Evolutionary conservation across 1,284 basidiomycete species (phyloP).

Genomic region (Takashimella tepidaria): DNA sequence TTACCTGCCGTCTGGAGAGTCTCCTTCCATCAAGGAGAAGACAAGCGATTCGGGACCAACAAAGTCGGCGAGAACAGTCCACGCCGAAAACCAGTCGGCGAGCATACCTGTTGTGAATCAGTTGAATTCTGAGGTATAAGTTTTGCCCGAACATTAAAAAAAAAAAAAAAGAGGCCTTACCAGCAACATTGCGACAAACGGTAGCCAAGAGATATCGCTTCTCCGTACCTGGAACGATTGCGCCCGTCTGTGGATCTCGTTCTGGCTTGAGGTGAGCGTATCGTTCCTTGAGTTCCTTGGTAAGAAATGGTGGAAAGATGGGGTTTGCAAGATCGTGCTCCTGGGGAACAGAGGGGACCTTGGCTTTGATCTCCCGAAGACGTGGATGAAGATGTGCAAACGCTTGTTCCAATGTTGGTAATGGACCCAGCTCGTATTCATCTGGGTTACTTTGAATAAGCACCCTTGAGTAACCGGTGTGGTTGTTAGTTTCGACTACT

Average conservation of each 20-base stretch:
- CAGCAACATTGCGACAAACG: slow-evolving; percentile 41
- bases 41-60: slow-evolving; percentile 39
- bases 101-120: slow-evolving; percentile 34
- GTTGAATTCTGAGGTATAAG: too few species aligned
- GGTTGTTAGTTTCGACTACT: slow-evolving; percentile 6
- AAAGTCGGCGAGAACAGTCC: slow-evolving; percentile 43
- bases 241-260: slow-evolving; percentile 22
- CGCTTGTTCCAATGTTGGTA: slow-evolving; percentile 37
- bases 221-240: slow-evolving; percentile 24
- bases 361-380: slow-evolving; percentile 29
- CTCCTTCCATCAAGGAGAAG: slow-evolving; percentile 40
- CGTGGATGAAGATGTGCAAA: slow-evolving; percentile 30
- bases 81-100: slow-evolving; percentile 43
- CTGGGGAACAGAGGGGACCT: slow-evolving; percentile 23
- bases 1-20: slow-evolving; percentile 38
- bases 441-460: slow-evolving; percentile 17
- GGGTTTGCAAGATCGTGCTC: slow-evolving; percentile 36
- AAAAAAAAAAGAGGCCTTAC: slow-evolving; percentile 14
- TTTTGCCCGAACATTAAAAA: neutral
- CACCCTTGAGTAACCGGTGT: slow-evolving; percentile 21
- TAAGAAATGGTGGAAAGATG: slow-evolving; percentile 38
- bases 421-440: slow-evolving; percentile 20
- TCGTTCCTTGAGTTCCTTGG: slow-evolving; percentile 27
- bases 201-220: slow-evolving; percentile 36
- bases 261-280: slow-evolving; percentile 34